These are phyloP conservation scores for Oldenlandia corymbosa DNA, from an alignment of 257 asterid genomes.

Conservation along the genomic window DNA sequence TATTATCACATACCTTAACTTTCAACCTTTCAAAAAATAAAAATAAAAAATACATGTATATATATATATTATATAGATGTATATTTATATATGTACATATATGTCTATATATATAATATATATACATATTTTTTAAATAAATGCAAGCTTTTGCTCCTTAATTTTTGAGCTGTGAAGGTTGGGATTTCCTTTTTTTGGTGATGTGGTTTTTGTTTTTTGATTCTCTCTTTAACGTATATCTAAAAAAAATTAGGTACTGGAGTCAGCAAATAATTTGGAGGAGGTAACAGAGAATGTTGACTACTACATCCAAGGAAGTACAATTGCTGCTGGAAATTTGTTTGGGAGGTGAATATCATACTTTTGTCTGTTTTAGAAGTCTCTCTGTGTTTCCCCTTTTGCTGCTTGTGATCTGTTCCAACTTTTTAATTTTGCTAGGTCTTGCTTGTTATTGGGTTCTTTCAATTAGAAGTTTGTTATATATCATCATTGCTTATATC, in stretches of 20 bases:
- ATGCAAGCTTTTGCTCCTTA: no score
- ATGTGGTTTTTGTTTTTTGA: no score
- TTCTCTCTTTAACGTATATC: no score
- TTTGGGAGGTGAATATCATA: conserved; percentile 73
- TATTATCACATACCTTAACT: no score
- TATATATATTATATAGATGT: no score
- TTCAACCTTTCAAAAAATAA: no score
- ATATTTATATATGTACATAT: no score
- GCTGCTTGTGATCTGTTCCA: background rate
- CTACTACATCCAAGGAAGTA: conserved; percentile 86
- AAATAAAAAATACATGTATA: no score
- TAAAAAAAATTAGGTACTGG: conserved; percentile 76
- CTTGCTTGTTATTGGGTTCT: background rate
- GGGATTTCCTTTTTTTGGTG: conserved; percentile 10
- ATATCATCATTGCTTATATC: no score
- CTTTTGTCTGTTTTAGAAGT: background rate
- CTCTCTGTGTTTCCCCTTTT: background rate
- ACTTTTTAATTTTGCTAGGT: background rate
- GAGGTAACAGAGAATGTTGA: conserved; percentile 99
- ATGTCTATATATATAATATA: no score
- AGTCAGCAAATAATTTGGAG: conserved; percentile 94
- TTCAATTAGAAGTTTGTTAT: background rate
- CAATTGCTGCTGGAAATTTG: conserved; percentile 94
- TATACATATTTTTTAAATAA: background rate
- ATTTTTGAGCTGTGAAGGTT: background rate